Conservation (phyloP, 208 protist genomes). For the Leishmania turanica region DNA sequence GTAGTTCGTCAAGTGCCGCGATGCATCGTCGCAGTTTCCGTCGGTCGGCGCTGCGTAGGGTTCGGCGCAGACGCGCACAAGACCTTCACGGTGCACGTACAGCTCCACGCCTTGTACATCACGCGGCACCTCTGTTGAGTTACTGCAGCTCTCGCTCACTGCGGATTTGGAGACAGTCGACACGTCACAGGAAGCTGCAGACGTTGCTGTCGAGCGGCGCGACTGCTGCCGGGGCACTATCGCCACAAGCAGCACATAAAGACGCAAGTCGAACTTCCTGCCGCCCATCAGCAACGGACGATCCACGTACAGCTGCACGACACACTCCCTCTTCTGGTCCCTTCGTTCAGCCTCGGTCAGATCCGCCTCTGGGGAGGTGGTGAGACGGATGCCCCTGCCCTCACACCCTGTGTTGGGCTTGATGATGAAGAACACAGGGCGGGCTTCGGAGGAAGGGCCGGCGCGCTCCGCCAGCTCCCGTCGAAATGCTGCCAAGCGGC, state of each 20-base stretch:
- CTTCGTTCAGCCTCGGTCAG: conserved; percentile 38
- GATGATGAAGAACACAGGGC: conserved; percentile 66
- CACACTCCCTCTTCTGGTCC: conserved; percentile 41
- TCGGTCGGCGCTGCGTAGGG: conserved; percentile 64
- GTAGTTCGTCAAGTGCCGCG: conserved; percentile 91
- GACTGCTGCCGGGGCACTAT: conserved; percentile 17
- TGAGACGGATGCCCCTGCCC: conserved; percentile 81
- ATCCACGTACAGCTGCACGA: conserved; percentile 90
- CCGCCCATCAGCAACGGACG: conserved; percentile 90
- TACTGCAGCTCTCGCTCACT: background rate
- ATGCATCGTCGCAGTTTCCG: conserved; percentile 47
- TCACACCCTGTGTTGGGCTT: conserved; percentile 89
- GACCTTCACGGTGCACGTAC: conserved; percentile 85
- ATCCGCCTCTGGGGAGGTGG: conserved; percentile 46
- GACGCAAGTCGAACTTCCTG: conserved; percentile 95
- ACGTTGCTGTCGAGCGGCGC: background rate
- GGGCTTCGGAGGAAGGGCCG: background rate
- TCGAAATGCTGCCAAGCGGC: conserved; percentile 36
- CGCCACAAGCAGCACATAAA: conserved; percentile 92
- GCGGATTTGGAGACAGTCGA: background rate
- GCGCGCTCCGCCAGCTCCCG: background rate
- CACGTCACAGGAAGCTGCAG: background rate
- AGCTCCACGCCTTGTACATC: conserved; percentile 66
- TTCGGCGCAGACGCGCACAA: conserved; percentile 93
- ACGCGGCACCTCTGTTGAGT: conserved; percentile 8